Evolutionary conservation across 371 early-diverging fungal genomes (phyloP), one percentile per base, ranked within the genome.

Genomic region (Lichtheimia hyalospora): DNA sequence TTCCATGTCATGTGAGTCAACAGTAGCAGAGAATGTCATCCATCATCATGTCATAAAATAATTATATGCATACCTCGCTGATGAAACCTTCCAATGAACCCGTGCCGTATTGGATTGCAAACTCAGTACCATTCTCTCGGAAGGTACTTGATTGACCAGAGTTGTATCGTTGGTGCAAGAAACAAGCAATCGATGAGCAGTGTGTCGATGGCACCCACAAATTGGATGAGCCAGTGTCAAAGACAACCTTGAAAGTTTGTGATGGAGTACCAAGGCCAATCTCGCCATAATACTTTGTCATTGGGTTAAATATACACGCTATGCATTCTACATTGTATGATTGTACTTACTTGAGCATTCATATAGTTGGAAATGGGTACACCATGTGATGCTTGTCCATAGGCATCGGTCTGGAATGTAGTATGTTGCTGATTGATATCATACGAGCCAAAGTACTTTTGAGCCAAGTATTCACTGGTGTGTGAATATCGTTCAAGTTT

Each of bases 191-290:
- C 2, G 94, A 93, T 41, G 75, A 79, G 82, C 98, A 97, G 58
- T 89, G 89, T 3, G 90, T 92, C 18, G 95, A 95, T 7, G 98
- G 98, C 25, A 98, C 96, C 98, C 97, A 96, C 34, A 96, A 85
- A 70, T 96, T 96, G 48, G 92, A 89, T 24, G 95, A 94, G 12
- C 96, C 97, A 18, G 97, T 96, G 75, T 97, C 97, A 61, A 96
- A 92, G 25, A 98, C 91, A 27, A 96, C 96, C 15, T 86, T 86
- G 81, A 98, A 98, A 2, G 76, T 82, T 75, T 98, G 97, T 44
- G 89, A 82, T 39, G 97, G 97, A 8, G 93, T 90, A 46, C 96
- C 96, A 48, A 94, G 44, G 3, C 64, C 77, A 64, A 94, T 86
- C 41, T 92, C 92, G 5, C 94, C 95, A 67, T 84, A 95, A 82